Base-by-base conservation (phyloP, 2,329 filamentous ascomycete genomes). In the Clonostachys solani region DNA sequence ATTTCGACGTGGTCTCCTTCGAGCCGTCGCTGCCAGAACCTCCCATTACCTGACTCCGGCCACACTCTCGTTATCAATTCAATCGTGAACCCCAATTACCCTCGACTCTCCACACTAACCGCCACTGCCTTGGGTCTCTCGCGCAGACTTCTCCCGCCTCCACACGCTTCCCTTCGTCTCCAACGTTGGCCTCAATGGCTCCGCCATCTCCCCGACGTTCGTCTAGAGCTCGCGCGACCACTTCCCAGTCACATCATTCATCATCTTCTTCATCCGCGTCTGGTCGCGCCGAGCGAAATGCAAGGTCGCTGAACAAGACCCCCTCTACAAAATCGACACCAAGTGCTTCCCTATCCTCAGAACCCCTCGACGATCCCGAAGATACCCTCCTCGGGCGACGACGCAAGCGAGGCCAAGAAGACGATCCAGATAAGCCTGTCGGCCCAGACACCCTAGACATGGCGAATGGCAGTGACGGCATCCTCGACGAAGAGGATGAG, bases 401-500 rank as follows among this genome's bases (percentile, higher is more conserved):
- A 62, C 88, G 87, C 66, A 89, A 89, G 62, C 89, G 91, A 65
- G 84, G 81, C 53, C 84, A 80, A 62, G 77, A 79, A 56, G 77
- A 89, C 62, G 84, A 79, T 6, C 67, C 64, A 51, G 76, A 80
- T 46, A 75, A 72, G 50, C 54, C 60, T 15, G 55, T 62, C 36
- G 67, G 70, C 36, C 60, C 60, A 23, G 75, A 78, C 49, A 13
- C 33, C 34, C 61, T 68, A 52, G 73, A 75, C 42, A 81, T 81
- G 74, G 65, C 63, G 40, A 82, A 85, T 65, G 86, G 85, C 53
- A 79, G 77, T 50, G 83, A 83, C 52, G 84, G 90, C 48, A 78
- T 86, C 43, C 87, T 89, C 50, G 66, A 69, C 45, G 87, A 87
- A 60, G 90, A 96, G 65, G 92, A 96, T 61, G 94, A 97, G 72